Conservation (phyloP, 768 basidiomycete species). For the Suillus ampliporus region DNA sequence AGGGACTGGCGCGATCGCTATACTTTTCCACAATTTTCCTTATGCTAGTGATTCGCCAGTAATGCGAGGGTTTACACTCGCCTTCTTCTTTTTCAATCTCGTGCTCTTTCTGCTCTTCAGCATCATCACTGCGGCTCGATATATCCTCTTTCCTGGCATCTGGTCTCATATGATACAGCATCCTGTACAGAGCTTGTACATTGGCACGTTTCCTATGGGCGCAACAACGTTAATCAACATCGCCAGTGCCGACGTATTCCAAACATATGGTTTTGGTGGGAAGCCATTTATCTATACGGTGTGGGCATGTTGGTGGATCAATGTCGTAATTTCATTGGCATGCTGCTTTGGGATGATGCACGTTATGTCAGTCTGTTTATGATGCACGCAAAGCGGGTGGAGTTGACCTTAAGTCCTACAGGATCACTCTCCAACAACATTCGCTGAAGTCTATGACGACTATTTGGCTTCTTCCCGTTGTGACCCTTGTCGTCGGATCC, state of each 20-base stretch:
- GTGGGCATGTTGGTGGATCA: constrained; percentile 76
- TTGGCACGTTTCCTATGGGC: constrained; percentile 62
- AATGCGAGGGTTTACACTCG: constrained; percentile 49
- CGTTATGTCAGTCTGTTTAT: constrained; percentile 58
- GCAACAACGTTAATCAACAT: constrained; percentile 61
- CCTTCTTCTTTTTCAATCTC: constrained; percentile 66
- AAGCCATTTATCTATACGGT: constrained; percentile 55
- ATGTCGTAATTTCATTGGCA: constrained; percentile 56
- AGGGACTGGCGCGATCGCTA: constrained; percentile 59
- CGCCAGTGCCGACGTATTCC: constrained; percentile 51
- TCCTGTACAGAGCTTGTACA: constrained; percentile 56
- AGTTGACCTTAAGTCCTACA: constrained; percentile 31
- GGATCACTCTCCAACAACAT: constrained; percentile 64
- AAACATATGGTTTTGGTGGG: constrained; percentile 54
- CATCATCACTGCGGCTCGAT: constrained; percentile 52
- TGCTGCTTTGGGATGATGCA: constrained; percentile 69
- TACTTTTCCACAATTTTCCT: constrained; percentile 62
- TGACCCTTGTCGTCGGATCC: constrained; percentile 72
- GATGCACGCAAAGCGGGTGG: constrained; percentile 29
- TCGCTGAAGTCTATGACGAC: constrained; percentile 60
- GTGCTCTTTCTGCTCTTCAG: constrained; percentile 57
- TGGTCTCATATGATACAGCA: constrained; percentile 55
- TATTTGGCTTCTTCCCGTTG: constrained; percentile 77
- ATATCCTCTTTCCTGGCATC: constrained; percentile 56
- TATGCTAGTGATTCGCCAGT: constrained; percentile 49